These are phyloP conservation scores for Suillus sp. DNA, from an alignment of 768 basidiomycete genomes.

Conservation along the genomic window DNA sequence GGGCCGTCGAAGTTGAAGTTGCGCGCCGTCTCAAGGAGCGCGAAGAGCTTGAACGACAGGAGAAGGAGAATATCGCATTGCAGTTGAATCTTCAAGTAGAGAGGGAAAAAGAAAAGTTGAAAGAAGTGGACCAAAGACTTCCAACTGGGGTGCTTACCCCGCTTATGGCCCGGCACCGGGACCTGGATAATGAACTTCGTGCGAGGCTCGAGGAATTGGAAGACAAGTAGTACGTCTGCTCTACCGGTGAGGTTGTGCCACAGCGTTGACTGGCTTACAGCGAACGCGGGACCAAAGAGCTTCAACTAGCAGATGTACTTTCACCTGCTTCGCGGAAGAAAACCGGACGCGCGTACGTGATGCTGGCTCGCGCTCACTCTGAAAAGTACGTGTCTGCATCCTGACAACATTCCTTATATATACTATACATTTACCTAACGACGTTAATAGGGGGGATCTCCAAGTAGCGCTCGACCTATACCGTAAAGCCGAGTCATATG, in stretches of 20 bases:
- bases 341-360: conserved; percentile 81
- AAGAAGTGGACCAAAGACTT: conserved; percentile 21
- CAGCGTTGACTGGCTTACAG: conserved; percentile 37
- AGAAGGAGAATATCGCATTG: conserved; percentile 28
- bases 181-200: conserved; percentile 69
- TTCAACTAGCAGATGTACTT: conserved; percentile 59
- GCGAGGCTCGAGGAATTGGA: conserved; percentile 68
- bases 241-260: conserved; percentile 2
- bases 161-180: conserved; percentile 62
- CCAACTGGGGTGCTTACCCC: conserved; percentile 55
- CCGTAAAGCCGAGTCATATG: conserved; percentile 77
- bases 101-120: conserved; percentile 15
- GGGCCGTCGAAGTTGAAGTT: conserved; percentile 74
- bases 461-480: conserved; percentile 80
- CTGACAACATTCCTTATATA: background rate
- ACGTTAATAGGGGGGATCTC: conserved; percentile 66
- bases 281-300: conserved; percentile 63
- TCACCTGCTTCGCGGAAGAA: conserved; percentile 80
- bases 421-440: background rate
- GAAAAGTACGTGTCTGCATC: conserved; percentile 60
- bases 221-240: conserved; percentile 63
- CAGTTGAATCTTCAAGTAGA: conserved; percentile 20
- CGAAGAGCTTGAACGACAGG: conserved; percentile 36
- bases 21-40: conserved; percentile 58
- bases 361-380: conserved; percentile 77